Percentiles rank a stretch among this genome's conserved stretches.
phyloP scores from a whole-genome alignment of 352 stramenopile species.

The Lagenidium sp. region DNA sequence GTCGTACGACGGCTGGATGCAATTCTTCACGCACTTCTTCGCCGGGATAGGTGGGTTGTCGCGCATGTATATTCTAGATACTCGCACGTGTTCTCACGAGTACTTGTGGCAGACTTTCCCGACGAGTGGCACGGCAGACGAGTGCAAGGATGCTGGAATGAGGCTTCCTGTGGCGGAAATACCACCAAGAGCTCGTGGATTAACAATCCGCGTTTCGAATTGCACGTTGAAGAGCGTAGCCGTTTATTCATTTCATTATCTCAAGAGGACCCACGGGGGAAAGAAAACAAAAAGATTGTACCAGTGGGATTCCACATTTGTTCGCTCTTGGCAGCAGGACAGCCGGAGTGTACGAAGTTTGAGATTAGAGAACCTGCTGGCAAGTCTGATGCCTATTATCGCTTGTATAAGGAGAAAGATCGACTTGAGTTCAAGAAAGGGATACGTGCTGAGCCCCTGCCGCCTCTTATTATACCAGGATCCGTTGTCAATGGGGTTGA shows the following conservation, averaged over 20 bases:
- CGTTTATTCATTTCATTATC: constrained; percentile 69
- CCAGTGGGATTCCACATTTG: constrained; percentile 80
- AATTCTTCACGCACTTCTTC: constrained; percentile 89
- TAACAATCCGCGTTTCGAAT: constrained; percentile 80
- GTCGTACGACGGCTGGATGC: constrained; percentile 80
- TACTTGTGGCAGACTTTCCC: constrained; percentile 55
- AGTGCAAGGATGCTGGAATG: constrained; percentile 69
- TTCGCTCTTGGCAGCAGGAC: too few relatives aligned
- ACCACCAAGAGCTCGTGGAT: constrained; percentile 79
- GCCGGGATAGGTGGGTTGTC: constrained; percentile 63
- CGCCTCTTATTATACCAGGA: constrained; percentile 68
- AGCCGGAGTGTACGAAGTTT: too few relatives aligned
- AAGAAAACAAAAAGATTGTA: constrained; percentile 59
- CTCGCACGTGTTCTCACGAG: not conserved
- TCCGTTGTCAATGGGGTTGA: constrained; percentile 54
- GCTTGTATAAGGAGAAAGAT: constrained; percentile 58
- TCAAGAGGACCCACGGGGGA: constrained; percentile 74
- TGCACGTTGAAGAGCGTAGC: constrained; percentile 49
- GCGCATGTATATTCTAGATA: not conserved
- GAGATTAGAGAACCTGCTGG: constrained; percentile 57
- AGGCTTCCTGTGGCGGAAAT: constrained; percentile 71
- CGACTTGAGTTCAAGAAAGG: constrained; percentile 50
- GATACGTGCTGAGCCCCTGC: constrained; percentile 30
- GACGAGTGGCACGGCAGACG: constrained; percentile 79
- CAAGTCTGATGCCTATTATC: constrained; percentile 59